Percentiles rank a stretch among this genome's conserved stretches.
These are phyloP conservation scores for Aureobasidium sp. DNA, from an alignment of 2,329 filamentous ascomycete genomes.

Conservation along the genomic window DNA sequence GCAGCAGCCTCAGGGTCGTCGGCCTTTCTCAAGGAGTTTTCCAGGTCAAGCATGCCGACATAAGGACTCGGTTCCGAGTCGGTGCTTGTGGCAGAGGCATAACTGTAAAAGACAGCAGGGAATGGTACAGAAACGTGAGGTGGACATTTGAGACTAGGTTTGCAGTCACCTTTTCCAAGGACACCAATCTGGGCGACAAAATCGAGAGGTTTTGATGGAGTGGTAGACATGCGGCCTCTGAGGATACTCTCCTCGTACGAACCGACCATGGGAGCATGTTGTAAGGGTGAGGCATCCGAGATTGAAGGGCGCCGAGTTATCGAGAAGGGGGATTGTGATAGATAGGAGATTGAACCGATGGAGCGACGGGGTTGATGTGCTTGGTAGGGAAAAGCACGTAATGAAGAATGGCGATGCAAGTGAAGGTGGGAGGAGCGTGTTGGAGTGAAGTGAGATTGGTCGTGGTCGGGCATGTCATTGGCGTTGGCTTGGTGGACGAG, in stretches of 20 bases:
- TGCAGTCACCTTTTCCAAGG: constrained; percentile 81
- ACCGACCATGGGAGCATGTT: constrained; percentile 92
- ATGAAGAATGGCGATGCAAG: not conserved
- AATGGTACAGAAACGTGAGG: constrained; percentile 86
- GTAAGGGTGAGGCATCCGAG: constrained; percentile 68
- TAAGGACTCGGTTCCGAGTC: constrained; percentile 86
- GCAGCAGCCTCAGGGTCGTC: constrained; percentile 18
- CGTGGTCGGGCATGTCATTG: constrained; percentile 60
- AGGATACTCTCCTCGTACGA: constrained; percentile 97
- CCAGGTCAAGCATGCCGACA: constrained; percentile 85
- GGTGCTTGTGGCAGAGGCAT: constrained; percentile 64
- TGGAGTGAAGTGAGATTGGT: constrained; percentile 27
- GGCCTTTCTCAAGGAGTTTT: constrained; percentile 58
- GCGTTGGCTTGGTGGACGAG: constrained; percentile 84
- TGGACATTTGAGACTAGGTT: constrained; percentile 74
- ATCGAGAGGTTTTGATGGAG: constrained; percentile 82
- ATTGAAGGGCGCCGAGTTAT: constrained; percentile 61
- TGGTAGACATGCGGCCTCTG: constrained; percentile 92
- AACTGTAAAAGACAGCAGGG: constrained; percentile 93
- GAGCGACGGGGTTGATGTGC: constrained; percentile 73
- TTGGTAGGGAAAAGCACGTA: constrained; percentile 53
- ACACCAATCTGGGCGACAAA: constrained; percentile 96
- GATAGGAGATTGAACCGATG: constrained; percentile 52
- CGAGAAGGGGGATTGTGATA: constrained; percentile 40
- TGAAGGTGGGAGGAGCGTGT: constrained; percentile 17